Conservation (phyloP, 805 yeast genomes). For the Saccharomycopsis sp. region DNA sequence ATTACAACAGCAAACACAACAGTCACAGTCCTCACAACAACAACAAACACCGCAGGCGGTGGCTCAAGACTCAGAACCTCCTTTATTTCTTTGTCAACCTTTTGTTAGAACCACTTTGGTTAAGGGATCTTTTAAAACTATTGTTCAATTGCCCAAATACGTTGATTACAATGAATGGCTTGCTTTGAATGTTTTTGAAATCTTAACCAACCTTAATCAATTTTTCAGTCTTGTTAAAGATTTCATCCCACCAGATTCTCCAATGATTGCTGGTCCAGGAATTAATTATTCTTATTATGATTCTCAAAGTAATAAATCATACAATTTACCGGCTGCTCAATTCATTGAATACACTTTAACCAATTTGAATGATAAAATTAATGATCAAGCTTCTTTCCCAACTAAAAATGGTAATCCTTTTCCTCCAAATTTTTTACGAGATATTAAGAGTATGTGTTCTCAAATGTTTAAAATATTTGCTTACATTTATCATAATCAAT, state of each 20-base stretch:
- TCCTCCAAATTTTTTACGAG: slow-evolving; percentile 74
- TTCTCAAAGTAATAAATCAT: slow-evolving; percentile 57
- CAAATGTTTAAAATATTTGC: slow-evolving; percentile 96
- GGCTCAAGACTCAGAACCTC: slow-evolving; percentile 18
- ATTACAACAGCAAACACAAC: slow-evolving; percentile 16
- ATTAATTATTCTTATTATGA: slow-evolving; percentile 90
- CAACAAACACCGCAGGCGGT: slow-evolving; percentile 21
- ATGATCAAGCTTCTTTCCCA: slow-evolving; percentile 86
- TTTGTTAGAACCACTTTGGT: slow-evolving; percentile 90
- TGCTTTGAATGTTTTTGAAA: slow-evolving; percentile 84
- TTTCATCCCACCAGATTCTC: slow-evolving; percentile 78
- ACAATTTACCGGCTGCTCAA: slow-evolving; percentile 83
- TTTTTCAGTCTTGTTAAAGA: slow-evolving; percentile 88
- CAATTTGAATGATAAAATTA: slow-evolving; percentile 81
- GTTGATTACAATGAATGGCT: slow-evolving; percentile 95
- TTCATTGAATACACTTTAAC: slow-evolving; percentile 86
- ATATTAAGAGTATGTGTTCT: slow-evolving; percentile 75
- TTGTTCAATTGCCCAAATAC: slow-evolving; percentile 88
- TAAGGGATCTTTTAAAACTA: slow-evolving; percentile 92
- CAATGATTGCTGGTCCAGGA: slow-evolving; percentile 93
- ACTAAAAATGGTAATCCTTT: slow-evolving; percentile 83
- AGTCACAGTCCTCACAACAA: slow-evolving; percentile 22
- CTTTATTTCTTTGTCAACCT: slow-evolving; percentile 77
- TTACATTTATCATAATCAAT: slow-evolving; percentile 88
- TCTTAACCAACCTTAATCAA: slow-evolving; percentile 74